Evolutionary conservation across 257 asterid species (phyloP).

Genomic region (Nicotiana knightiana): DNA sequence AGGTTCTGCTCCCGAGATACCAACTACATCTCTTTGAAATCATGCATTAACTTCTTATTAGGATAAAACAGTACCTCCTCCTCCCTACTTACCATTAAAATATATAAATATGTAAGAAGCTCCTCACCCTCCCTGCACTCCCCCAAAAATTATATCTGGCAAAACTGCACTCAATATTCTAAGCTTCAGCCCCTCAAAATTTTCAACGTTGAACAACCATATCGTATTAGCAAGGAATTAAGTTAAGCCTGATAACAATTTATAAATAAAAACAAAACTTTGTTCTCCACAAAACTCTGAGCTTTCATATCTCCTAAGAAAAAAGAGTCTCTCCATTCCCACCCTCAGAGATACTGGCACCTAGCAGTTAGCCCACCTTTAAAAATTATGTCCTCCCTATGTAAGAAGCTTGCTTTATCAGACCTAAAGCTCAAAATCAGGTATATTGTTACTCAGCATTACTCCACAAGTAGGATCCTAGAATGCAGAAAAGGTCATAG

Average conservation of each 20-base stretch:
- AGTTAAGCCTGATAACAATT: neutral
- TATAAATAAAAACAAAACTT: no score
- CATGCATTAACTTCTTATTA: neutral
- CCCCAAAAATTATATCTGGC: neutral
- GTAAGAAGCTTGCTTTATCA: neutral
- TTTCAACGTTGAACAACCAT: neutral
- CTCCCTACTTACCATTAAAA: neutral
- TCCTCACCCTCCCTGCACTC: neutral
- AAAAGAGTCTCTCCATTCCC: neutral
- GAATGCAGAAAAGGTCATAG: neutral
- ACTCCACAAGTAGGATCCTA: neutral
- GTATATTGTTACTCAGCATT: neutral
- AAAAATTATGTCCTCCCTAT: neutral
- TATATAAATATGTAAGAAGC: neutral
- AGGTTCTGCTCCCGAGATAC: neutral
- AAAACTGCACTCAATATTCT: neutral
- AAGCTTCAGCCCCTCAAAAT: neutral
- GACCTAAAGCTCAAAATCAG: neutral
- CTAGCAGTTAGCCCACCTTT: neutral
- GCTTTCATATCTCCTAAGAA: neutral
- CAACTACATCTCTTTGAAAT: neutral
- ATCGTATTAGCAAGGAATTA: neutral
- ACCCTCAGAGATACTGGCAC: no score
- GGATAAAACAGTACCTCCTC: neutral
- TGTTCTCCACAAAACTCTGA: no score